Evolutionary conservation across 2,329 filamentous ascomycete genomes (phyloP).

Genomic region (Trichoderma sp.): DNA sequence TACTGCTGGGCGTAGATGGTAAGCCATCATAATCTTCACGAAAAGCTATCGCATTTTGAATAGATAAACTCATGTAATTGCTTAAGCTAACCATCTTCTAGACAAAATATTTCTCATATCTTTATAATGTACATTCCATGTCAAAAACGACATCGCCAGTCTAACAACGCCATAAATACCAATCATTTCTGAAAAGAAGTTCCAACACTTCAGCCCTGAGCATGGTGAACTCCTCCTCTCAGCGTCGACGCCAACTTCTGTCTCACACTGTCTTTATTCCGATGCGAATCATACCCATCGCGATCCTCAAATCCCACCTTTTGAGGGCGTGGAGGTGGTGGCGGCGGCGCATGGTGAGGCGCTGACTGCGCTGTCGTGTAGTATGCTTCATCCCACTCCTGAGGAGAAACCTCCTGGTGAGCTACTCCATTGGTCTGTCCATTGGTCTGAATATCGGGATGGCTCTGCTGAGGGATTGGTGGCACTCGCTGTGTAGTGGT

Average conservation of each 20-base stretch:
- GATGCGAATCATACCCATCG: slow-evolving; percentile 38
- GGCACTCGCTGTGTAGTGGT: slow-evolving; percentile 28
- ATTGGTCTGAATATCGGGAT: slow-evolving; percentile 30
- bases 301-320: slow-evolving; percentile 44
- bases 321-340: slow-evolving; percentile 45
- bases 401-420: slow-evolving; percentile 30
- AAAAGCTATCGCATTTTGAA: neutral
- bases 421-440: slow-evolving; percentile 31
- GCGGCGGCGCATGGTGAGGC: slow-evolving; percentile 39
- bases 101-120: neutral
- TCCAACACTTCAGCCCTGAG: neutral
- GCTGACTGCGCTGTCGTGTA: slow-evolving; percentile 34
- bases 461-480: slow-evolving; percentile 32
- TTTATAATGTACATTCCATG: neutral
- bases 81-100: neutral
- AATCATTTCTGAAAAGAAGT: neutral
- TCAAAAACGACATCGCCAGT: neutral
- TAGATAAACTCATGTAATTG: neutral
- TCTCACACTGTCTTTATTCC: slow-evolving; percentile 40
- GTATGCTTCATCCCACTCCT: slow-evolving; percentile 39
- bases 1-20: neutral
- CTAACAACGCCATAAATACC: neutral
- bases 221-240: slow-evolving; percentile 56
- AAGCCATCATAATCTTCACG: neutral
- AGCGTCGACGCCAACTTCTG: slow-evolving; percentile 42